Evolutionary conservation across 1,139 yeast genomes (phyloP), one percentile per base, ranked within the genome.

Genomic region (Schwanniomyces etchellsii): DNA sequence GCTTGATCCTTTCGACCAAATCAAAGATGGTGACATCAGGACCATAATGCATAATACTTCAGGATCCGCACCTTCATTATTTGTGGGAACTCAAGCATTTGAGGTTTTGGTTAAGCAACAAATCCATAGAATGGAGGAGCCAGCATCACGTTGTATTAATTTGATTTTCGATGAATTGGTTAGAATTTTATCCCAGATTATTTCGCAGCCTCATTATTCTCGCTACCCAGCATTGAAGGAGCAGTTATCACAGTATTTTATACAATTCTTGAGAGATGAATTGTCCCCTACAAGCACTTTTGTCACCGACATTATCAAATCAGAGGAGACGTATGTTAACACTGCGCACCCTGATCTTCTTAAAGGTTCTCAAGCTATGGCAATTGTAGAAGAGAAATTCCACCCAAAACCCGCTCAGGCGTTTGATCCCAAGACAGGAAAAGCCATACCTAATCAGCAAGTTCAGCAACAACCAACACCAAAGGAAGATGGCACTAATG

Each of bases 1-100:
- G 0, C 69, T 91, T 37, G 98, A 93, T 56, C 99, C 99, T 34
- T 93, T 85, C 57, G 98, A 91, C 54, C 95, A 89, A 57, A 89
- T 91, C 50, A 89, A 88, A 63, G 98, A 91, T 55, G 83, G 85
- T 20, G 99, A 91, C 55, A 93, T 93, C 46, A 79, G 98, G 60
- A 91, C 98, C n/a, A 89, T 91, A 36, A 81, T 82, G 89, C 86
- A 89, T 65, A 91, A 91, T 57, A 85, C 96, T 27, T 83, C 96
- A 10, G 98, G 98, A 51, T 82, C 96, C 12, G 86, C 96, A 1
- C 98, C 98, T n/a, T 84, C 96, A 4, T 70, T 91, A 47, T 91
- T 91, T 61, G 98, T 91, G 36, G 98, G 97, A 28, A 91, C 98
- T 5, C 91, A 86, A 49, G 97, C 97, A 1, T 91, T 91, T 53